Percentiles rank a stretch among this genome's conserved stretches.
Conservation (phyloP, 163 green algal genomes). For the Chlorella variabilis region DNA sequence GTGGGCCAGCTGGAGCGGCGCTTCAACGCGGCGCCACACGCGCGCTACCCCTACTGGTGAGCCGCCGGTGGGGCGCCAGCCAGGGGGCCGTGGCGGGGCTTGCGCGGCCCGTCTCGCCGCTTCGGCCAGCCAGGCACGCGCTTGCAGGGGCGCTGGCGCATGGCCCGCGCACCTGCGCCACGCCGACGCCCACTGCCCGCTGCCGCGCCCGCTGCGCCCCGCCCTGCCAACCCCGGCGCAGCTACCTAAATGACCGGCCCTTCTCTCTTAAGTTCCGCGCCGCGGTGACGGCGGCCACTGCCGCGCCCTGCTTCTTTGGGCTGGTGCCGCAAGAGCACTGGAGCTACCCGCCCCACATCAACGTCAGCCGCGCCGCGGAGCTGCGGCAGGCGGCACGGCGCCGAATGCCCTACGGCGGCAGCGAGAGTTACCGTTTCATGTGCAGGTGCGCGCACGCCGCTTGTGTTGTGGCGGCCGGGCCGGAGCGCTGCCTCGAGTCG, state of each 20-base stretch:
- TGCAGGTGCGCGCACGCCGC: slow-evolving; percentile 43
- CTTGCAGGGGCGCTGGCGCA: no score
- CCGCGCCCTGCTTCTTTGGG: slow-evolving; percentile 36
- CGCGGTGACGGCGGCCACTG: neutral
- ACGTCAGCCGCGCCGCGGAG: neutral
- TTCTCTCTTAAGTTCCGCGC: slow-evolving; percentile 32
- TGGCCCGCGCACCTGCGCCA: no score
- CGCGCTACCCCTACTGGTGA: slow-evolving; percentile 18
- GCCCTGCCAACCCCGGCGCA: no score
- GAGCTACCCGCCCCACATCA: slow-evolving; percentile 36
- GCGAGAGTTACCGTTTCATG: slow-evolving; percentile 60
- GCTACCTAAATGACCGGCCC: slow-evolving; percentile 50
- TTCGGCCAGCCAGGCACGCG: no score
- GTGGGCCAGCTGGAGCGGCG: slow-evolving; percentile 46
- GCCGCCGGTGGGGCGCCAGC: no score
- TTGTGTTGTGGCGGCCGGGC: neutral
- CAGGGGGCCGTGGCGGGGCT: no score
- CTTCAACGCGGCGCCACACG: slow-evolving; percentile 31
- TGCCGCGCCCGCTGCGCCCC: no score
- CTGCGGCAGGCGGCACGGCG: neutral
- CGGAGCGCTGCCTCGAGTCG: no score
- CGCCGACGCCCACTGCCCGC: no score
- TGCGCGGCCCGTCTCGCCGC: no score
- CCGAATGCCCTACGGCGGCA: slow-evolving; percentile 45
- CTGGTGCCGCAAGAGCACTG: slow-evolving; percentile 46